Percentiles rank a stretch among this genome's conserved stretches.
These are phyloP conservation scores for Ophiostoma ips DNA, from an alignment of 2,329 filamentous ascomycete species.

Conservation along the genomic window DNA sequence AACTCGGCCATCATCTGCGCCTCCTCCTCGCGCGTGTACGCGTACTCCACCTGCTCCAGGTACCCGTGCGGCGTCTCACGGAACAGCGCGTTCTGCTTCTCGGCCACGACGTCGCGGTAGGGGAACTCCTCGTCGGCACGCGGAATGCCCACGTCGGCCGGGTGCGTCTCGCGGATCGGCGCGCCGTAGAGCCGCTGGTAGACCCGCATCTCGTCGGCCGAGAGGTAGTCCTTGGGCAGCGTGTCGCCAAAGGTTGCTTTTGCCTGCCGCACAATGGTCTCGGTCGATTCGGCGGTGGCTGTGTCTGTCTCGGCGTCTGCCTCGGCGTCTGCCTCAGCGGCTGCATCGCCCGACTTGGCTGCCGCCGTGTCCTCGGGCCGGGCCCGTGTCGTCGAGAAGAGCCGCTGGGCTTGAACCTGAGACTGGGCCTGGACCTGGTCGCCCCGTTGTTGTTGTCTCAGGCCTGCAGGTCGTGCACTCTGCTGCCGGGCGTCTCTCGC, in stretches of 20 bases:
- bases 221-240: slow-evolving; percentile 58
- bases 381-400: not conserved
- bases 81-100: slow-evolving; percentile 32
- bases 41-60: slow-evolving; percentile 48
- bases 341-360: no score
- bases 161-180: slow-evolving; percentile 47
- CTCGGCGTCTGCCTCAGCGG: not conserved
- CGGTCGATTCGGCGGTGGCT: slow-evolving; percentile 23
- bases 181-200: slow-evolving; percentile 74
- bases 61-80: slow-evolving; percentile 41
- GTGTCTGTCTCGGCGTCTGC: not conserved
- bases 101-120: slow-evolving; percentile 2
- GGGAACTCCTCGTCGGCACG: slow-evolving; percentile 15
- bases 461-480: not conserved
- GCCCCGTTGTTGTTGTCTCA: not conserved
- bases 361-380: no score
- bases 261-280: slow-evolving; percentile 54
- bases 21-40: not conserved
- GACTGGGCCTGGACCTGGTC: no score
- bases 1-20: not conserved
- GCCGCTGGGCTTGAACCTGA: no score
- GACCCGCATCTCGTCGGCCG: slow-evolving; percentile 53
- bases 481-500: not conserved
- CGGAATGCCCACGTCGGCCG: slow-evolving; percentile 43
- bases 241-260: slow-evolving; percentile 64